Conservation (phyloP, 805 yeast genomes). For the Metschnikowia drakensbergensis region DNA sequence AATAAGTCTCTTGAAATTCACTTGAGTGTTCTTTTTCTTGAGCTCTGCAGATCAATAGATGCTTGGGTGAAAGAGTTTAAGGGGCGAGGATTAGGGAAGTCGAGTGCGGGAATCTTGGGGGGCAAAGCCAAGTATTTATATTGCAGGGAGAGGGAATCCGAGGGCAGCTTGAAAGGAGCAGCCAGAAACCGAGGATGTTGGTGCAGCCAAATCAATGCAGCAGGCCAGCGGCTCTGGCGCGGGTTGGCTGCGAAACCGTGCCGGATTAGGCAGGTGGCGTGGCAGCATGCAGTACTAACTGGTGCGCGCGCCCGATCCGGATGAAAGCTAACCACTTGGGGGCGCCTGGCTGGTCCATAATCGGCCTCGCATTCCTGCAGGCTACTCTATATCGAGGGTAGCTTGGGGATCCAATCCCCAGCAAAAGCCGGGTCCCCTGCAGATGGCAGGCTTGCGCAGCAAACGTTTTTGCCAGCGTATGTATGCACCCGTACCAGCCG, state of each 20-base stretch:
- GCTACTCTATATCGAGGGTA: neutral
- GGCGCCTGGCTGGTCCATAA: constrained; percentile 6
- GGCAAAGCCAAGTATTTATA: too few species aligned
- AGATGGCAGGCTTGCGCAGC: neutral
- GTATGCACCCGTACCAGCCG: neutral
- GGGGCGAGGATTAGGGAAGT: too few species aligned
- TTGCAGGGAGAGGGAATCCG: neutral
- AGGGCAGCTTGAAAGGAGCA: neutral
- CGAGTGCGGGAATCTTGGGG: too few species aligned
- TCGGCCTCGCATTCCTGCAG: neutral
- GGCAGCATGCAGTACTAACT: constrained; percentile 3
- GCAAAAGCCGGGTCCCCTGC: neutral
- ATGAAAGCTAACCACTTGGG: constrained; percentile 1
- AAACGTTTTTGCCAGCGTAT: neutral
- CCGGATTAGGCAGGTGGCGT: constrained; percentile 1
- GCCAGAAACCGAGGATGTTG: too few species aligned
- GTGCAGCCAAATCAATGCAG: neutral
- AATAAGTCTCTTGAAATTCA: too few species aligned
- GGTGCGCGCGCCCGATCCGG: constrained; percentile 3
- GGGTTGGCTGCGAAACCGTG: constrained; percentile 9
- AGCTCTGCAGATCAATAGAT: too few species aligned
- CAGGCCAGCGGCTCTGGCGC: neutral
- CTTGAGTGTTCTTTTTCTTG: too few species aligned
- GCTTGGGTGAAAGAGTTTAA: too few species aligned
- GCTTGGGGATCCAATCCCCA: neutral